Evolutionary conservation across 371 early-diverging fungal genomes (phyloP), one percentile per base, ranked within the genome.

Genomic region (Furculomyces boomerangus): DNA sequence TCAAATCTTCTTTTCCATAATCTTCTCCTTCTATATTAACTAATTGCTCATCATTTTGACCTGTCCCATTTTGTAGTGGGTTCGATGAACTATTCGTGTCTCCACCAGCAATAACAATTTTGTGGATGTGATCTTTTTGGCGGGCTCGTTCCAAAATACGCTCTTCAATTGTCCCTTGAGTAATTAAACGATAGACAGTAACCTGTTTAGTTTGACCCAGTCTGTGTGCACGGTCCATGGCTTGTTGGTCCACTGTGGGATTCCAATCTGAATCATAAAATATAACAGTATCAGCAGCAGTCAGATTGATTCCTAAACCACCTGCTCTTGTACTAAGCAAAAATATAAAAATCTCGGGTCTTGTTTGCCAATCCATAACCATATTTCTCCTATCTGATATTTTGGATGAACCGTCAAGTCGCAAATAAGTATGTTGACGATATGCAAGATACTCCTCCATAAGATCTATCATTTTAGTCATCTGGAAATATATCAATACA

Each of bases 261-360:
- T 98, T 99, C 93, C 95, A 99, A 71, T 99, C 99, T 49, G 83
- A 83, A 69, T 99, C 99, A 64, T 93, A 98, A 68, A 99, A 91
- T 62, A 99, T 95, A 27, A 97, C 97, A 0, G 98, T 98, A 67
- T 99, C 99, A 0, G 99, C 99, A 1, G 98, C 98, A 0, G 98
- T 98, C 62, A 99, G 75, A 65, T 99, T 99, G 65, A 99, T 89
- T 58, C 99, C 99, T 32, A 99, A 75, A 14, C 99, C 99, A 62
- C 99, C 99, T 24, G 99, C 98, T 54, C 99, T 80, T 2, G 99
- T 99, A 66, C 87, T 86, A 40, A 99, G 80, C 66, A 99, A 66
- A 64, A 99, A 99, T 30, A 97, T 88, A 64, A 98, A 98, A 39
- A 85, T 80, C 59, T 90, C 89, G 43, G 86, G 81, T 44, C 84